Conservation (phyloP, 2,329 filamentous ascomycete genomes). For the Akanthomyces uredinophilus region DNA sequence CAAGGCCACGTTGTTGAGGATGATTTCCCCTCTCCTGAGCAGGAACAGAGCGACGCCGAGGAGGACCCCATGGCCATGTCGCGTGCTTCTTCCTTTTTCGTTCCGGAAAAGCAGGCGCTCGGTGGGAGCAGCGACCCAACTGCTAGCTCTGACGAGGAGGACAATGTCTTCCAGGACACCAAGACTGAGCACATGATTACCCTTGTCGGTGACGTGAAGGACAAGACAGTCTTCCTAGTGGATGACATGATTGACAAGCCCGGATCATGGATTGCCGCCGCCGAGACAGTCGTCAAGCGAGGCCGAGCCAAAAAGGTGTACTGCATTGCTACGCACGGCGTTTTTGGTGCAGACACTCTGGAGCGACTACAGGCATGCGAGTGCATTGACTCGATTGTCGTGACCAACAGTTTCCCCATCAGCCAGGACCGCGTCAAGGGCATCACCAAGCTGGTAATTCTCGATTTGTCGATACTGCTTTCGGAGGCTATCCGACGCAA, state of each 20-base stretch:
- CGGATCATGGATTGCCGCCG: slow-evolving; percentile 93
- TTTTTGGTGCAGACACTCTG: slow-evolving; percentile 86
- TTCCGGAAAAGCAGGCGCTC: slow-evolving; percentile 60
- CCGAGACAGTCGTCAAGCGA: slow-evolving; percentile 91
- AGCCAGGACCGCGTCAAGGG: slow-evolving; percentile 64
- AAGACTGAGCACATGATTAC: slow-evolving; percentile 92
- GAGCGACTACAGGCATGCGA: slow-evolving; percentile 88
- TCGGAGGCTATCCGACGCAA: slow-evolving; percentile 92
- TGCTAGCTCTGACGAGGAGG: slow-evolving; percentile 85
- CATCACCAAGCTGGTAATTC: slow-evolving; percentile 77
- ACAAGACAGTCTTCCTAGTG: slow-evolving; percentile 85
- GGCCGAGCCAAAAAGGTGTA: slow-evolving; percentile 91
- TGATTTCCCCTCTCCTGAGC: slow-evolving; percentile 77
- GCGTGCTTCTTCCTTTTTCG: slow-evolving; percentile 75
- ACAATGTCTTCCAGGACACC: slow-evolving; percentile 76
- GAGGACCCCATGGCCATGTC: slow-evolving; percentile 80
- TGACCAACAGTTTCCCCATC: slow-evolving; percentile 97
- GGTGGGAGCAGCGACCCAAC: slow-evolving; percentile 80
- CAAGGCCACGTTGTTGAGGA: slow-evolving; percentile 96
- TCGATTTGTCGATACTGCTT: slow-evolving; percentile 83
- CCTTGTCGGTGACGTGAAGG: slow-evolving; percentile 88
- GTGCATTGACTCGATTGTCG: slow-evolving; percentile 88
- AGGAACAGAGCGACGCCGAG: slow-evolving; percentile 60
- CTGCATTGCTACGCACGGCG: slow-evolving; percentile 93
- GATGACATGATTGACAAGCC: slow-evolving; percentile 99